These are phyloP conservation scores for Cladosporium phlei DNA, from an alignment of 2,329 filamentous ascomycete genomes.

Conservation along the genomic window DNA sequence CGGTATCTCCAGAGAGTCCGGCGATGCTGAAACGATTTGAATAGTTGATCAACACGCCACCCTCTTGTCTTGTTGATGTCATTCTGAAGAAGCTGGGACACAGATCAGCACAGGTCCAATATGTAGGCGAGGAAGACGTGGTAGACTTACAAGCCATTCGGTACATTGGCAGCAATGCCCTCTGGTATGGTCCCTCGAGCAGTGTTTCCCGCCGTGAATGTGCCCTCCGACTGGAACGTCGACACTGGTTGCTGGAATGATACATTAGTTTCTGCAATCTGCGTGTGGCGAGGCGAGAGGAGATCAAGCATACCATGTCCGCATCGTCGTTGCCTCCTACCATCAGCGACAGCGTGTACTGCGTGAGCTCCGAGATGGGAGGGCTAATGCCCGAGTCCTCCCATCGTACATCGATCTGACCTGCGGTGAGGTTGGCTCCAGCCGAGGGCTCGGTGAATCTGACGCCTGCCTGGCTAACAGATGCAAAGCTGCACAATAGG, in stretches of 20 bases:
- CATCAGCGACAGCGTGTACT: slow-evolving; percentile 57
- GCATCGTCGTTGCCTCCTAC: slow-evolving; percentile 50
- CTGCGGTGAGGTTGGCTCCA: slow-evolving; percentile 47
- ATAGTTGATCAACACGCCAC: slow-evolving; percentile 55
- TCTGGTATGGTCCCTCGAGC: slow-evolving; percentile 17
- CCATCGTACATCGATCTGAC: slow-evolving; percentile 50
- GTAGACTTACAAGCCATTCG: slow-evolving; percentile 53
- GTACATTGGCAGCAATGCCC: slow-evolving; percentile 28
- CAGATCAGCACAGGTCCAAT: slow-evolving; percentile 14
- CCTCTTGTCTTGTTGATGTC: slow-evolving; percentile 49
- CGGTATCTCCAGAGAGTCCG: slow-evolving; percentile 59
- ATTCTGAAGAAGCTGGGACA: slow-evolving; percentile 54
- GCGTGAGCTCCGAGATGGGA: slow-evolving; percentile 45
- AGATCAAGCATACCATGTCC: slow-evolving; percentile 7
- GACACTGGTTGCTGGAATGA: background rate
- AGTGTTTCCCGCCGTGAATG: background rate
- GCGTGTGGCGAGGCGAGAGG: background rate
- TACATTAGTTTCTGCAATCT: background rate
- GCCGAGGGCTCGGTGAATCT: slow-evolving; percentile 51
- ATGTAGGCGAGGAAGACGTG: too few species aligned
- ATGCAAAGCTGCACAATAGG: slow-evolving; percentile 26
- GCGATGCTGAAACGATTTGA: slow-evolving; percentile 61
- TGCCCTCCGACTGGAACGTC: slow-evolving; percentile 1
- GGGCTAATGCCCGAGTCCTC: slow-evolving; percentile 51
- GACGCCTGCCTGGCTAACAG: slow-evolving; percentile 48